A percentile compares a stretch with the other conserved stretches of the same genome.
Conservation (phyloP, 2,329 filamentous ascomycete species). For the Nannizziopsis barbatae region DNA sequence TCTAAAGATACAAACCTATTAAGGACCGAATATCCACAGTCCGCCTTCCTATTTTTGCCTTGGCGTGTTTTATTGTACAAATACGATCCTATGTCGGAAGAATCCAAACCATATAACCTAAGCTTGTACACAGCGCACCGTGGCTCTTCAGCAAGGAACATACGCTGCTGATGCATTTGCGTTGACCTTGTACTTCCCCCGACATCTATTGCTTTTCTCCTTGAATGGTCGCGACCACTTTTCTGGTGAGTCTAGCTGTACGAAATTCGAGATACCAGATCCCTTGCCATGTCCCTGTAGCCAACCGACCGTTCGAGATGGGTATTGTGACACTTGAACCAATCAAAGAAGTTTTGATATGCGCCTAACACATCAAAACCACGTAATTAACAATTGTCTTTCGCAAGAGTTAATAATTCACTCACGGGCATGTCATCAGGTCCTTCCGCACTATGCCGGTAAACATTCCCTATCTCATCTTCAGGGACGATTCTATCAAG, state of each 20-base stretch:
- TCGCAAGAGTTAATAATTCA: background rate
- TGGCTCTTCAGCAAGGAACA: background rate
- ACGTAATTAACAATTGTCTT: background rate
- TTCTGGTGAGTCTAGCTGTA: slow-evolving; percentile 60
- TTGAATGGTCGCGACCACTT: slow-evolving; percentile 86
- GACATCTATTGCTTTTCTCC: slow-evolving; percentile 49
- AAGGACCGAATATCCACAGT: too few relatives aligned
- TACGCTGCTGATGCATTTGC: background rate
- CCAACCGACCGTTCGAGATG: slow-evolving; percentile 73
- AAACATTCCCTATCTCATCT: slow-evolving; percentile 63
- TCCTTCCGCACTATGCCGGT: slow-evolving; percentile 79
- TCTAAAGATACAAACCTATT: background rate
- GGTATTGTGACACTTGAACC: slow-evolving; percentile 85
- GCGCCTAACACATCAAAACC: slow-evolving; percentile 46
- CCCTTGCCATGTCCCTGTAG: slow-evolving; percentile 52
- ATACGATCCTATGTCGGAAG: background rate
- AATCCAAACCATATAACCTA: background rate
- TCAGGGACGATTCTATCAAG: slow-evolving; percentile 81
- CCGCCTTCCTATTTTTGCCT: background rate
- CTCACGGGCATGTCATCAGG: slow-evolving; percentile 82
- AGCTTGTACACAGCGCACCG: background rate
- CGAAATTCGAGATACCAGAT: slow-evolving; percentile 95
- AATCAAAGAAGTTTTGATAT: slow-evolving; percentile 83
- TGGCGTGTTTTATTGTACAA: slow-evolving; percentile 5
- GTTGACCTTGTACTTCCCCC: too few relatives aligned